phyloP scores from a whole-genome alignment of 305 asterid species.

The Euphrasia arctica region DNA sequence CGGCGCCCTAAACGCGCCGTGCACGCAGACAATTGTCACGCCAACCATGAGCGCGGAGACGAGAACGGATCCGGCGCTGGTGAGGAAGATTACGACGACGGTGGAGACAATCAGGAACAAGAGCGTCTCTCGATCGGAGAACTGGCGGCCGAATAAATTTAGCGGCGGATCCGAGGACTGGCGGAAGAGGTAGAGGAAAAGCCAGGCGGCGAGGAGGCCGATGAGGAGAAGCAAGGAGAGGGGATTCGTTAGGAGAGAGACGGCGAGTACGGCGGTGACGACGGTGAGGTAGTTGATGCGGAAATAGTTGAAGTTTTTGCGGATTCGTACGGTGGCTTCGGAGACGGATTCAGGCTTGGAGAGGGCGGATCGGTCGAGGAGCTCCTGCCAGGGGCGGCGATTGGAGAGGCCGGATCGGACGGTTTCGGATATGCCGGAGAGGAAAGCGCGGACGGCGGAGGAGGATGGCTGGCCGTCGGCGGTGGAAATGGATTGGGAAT shows the following conservation, averaged over 20 bases:
- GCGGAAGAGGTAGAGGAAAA: constrained; percentile 18
- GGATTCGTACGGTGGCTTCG: constrained; percentile 26
- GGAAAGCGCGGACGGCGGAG: constrained; percentile 49
- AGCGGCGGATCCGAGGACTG: constrained; percentile 14
- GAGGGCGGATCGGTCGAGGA: constrained; percentile 72
- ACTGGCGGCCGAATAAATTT: constrained; percentile 12
- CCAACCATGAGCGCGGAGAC: constrained; percentile 87
- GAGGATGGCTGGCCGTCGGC: constrained; percentile 34
- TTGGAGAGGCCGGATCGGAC: constrained; percentile 59
- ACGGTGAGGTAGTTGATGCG: constrained; percentile 17
- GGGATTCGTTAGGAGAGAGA: constrained; percentile 13
- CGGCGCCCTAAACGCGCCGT: constrained; percentile 81
- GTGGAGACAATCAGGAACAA: constrained; percentile 42
- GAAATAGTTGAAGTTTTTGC: constrained; percentile 11
- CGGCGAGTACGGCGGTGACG: constrained; percentile 16
- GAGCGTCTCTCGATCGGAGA: constrained; percentile 59
- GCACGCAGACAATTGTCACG: constrained; percentile 48
- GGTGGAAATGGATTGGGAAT: constrained; percentile 33
- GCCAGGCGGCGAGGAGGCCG: constrained; percentile 21
- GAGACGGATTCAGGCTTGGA: constrained; percentile 74
- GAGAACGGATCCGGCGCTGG: constrained; percentile 80
- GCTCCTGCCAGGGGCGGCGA: constrained; percentile 91
- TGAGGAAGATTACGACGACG: constrained; percentile 57
- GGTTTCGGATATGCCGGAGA: constrained; percentile 44
- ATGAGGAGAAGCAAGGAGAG: constrained; percentile 10